Percentiles rank a stretch among this genome's conserved stretches.
Conservation (phyloP, 2,329 filamentous ascomycete genomes). For the Talaromyces sp. region DNA sequence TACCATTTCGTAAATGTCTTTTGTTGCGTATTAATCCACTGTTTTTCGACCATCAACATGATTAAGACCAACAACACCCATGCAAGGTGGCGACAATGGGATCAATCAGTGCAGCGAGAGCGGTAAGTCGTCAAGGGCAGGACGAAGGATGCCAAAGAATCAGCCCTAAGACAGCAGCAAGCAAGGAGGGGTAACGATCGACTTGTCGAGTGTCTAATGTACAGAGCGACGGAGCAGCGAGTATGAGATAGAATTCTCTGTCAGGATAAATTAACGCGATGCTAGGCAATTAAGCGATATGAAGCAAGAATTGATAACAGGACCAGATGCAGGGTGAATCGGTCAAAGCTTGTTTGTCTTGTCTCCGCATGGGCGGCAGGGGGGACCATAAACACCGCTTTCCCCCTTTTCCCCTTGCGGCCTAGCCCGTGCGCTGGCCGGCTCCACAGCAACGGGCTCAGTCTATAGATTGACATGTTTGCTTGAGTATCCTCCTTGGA, state of each 20-base stretch:
- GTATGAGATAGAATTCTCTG: not conserved
- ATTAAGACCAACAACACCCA: conserved; percentile 14
- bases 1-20: conserved; percentile 99
- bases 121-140: not conserved
- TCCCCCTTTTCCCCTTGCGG: not conserved
- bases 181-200: conserved; percentile 1
- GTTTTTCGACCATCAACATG: conserved; percentile 53
- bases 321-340: not conserved
- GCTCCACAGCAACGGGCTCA: not conserved
- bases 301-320: not conserved
- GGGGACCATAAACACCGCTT: not conserved
- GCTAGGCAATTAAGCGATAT: not conserved
- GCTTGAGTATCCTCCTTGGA: no score
- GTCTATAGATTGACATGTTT: no score
- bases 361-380: not conserved
- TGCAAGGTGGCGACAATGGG: not conserved
- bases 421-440: not conserved
- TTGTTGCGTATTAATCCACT: conserved; percentile 77
- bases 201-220: not conserved
- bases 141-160: not conserved
- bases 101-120: not conserved
- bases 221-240: not conserved
- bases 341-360: not conserved
- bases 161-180: not conserved
- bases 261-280: not conserved